phyloP scores from a whole-genome alignment of 2,329 filamentous ascomycete genomes.

The Lachnellula arida region DNA sequence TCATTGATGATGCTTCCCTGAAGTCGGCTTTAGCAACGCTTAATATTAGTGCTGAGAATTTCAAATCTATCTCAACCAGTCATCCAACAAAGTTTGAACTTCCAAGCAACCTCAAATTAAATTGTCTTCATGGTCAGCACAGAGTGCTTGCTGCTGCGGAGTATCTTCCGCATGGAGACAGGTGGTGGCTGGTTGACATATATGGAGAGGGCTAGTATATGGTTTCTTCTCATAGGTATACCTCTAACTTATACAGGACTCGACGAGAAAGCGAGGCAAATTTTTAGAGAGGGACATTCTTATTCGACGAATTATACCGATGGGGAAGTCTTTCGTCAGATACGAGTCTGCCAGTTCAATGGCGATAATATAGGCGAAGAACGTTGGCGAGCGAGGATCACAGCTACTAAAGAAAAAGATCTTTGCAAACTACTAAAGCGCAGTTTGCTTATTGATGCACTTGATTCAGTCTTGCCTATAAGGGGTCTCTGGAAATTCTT shows the following conservation, averaged over 20 bases:
- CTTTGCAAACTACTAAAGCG: slow-evolving; percentile 6
- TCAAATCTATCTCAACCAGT: no score
- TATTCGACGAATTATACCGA: background rate
- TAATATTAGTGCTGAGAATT: no score
- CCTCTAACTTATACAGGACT: background rate
- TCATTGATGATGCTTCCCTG: no score
- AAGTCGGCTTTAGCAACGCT: no score
- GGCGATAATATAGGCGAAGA: background rate
- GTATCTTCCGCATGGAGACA: no score
- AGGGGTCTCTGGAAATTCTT: slow-evolving; percentile 5
- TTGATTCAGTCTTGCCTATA: slow-evolving; percentile 12
- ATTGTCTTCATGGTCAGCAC: no score
- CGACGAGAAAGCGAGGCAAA: background rate
- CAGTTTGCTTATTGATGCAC: slow-evolving; percentile 2
- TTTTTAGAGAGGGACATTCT: background rate
- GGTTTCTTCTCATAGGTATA: no score
- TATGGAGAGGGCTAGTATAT: no score
- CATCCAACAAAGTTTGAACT: no score
- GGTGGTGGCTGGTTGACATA: no score
- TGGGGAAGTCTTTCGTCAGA: slow-evolving; percentile 1
- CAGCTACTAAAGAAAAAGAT: background rate
- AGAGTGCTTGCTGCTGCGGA: no score
- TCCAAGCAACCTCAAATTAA: no score
- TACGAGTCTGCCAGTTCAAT: background rate
- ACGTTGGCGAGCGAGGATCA: slow-evolving; percentile 1